phyloP scores from a whole-genome alignment of 225 moss, liverwort and hornwort genomes.

The Anthoceros angustus region DNA sequence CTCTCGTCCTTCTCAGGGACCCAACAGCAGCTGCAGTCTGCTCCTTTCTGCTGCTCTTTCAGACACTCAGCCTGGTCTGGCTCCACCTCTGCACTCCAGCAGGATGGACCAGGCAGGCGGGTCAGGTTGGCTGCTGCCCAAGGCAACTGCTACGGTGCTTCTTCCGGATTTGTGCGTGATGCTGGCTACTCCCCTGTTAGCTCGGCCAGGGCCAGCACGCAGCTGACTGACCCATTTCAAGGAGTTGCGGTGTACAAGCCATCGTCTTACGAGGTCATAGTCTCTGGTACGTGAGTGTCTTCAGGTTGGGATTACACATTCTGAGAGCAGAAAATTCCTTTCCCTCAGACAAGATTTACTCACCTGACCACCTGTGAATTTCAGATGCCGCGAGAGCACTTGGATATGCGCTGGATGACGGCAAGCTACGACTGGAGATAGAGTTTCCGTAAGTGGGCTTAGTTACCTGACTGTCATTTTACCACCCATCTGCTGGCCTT shows the following conservation, averaged over 20 bases:
- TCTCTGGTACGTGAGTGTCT: conserved; percentile 18
- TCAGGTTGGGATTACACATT: not conserved
- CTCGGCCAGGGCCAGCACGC: not conserved
- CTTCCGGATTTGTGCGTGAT: not conserved
- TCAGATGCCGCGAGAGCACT: conserved; percentile 67
- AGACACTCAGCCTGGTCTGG: not conserved
- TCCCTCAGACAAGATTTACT: not conserved
- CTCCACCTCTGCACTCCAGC: not conserved
- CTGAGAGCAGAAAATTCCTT: not conserved
- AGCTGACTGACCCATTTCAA: conserved; percentile 21
- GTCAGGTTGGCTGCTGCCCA: not conserved
- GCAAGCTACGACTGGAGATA: conserved; percentile 54
- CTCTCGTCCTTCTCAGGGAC: not conserved
- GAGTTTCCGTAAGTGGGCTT: conserved; percentile 52
- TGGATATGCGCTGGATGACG: conserved; percentile 42
- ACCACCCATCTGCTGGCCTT: not conserved
- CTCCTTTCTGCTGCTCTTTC: not conserved
- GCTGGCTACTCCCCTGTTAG: not conserved
- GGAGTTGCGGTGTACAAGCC: conserved; percentile 72
- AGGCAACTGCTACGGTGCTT: not conserved
- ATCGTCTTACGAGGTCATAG: conserved; percentile 48
- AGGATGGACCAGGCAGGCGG: not conserved
- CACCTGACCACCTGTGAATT: not conserved
- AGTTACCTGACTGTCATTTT: not conserved
- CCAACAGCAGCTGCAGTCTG: not conserved